These are phyloP conservation scores for Mycena galericulata DNA, from an alignment of 768 basidiomycete species.

Conservation along the genomic window DNA sequence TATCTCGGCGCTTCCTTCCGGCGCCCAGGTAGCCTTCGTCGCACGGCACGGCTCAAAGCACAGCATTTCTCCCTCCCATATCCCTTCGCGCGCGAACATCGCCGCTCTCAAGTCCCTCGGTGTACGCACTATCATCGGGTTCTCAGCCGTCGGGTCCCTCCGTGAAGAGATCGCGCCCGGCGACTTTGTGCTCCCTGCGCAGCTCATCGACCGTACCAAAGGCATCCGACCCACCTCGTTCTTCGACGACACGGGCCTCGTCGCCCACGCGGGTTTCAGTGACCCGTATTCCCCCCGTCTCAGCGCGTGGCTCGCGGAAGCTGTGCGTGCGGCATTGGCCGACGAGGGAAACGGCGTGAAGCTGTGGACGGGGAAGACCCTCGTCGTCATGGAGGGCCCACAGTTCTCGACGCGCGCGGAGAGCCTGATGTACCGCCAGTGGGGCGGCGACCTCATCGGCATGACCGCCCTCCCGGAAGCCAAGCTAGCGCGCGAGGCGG, in stretches of 20 bases:
- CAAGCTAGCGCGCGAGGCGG: slow-evolving; percentile 96
- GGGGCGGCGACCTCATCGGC: slow-evolving; percentile 91
- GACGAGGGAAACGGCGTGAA: slow-evolving; percentile 67
- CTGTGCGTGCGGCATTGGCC: slow-evolving; percentile 72
- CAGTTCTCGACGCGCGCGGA: slow-evolving; percentile 97
- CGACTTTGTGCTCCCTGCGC: slow-evolving; percentile 86
- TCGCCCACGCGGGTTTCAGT: slow-evolving; percentile 94
- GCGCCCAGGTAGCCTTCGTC: slow-evolving; percentile 86
- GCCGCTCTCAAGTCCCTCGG: slow-evolving; percentile 95
- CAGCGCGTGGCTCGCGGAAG: slow-evolving; percentile 71
- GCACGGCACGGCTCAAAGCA: slow-evolving; percentile 90
- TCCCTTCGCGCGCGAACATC: slow-evolving; percentile 93
- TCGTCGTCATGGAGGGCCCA: slow-evolving; percentile 97
- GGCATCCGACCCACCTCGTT: slow-evolving; percentile 88
- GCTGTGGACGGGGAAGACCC: slow-evolving; percentile 84
- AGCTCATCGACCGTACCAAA: slow-evolving; percentile 98
- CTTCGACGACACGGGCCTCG: slow-evolving; percentile 86
- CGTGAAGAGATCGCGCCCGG: slow-evolving; percentile 94
- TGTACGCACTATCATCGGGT: slow-evolving; percentile 88
- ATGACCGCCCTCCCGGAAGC: slow-evolving; percentile 98
- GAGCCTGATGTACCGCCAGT: slow-evolving; percentile 91
- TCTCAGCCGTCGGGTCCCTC: slow-evolving; percentile 95
- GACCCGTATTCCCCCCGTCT: slow-evolving; percentile 85
- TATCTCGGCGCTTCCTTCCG: slow-evolving; percentile 86
- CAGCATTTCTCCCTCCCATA: slow-evolving; percentile 79